Evolutionary conservation across 2,329 filamentous ascomycete genomes (phyloP), one percentile per base, ranked within the genome.

Genomic region (Talaromyces albobiverticillius): DNA sequence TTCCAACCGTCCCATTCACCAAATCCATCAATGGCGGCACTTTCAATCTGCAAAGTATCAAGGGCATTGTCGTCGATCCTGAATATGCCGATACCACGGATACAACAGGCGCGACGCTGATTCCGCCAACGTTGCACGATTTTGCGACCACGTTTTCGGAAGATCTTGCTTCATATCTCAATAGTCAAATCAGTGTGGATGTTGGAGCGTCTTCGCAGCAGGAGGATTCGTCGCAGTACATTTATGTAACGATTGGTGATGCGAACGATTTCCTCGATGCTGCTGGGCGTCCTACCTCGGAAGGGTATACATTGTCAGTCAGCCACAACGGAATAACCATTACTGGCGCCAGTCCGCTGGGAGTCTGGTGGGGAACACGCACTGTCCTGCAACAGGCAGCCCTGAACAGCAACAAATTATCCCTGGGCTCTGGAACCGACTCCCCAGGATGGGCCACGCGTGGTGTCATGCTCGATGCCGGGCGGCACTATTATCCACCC

Each of bases 291-390:
- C 62, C 61, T 34, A 81, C 78, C 0, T 72, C 76, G 0, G 79
- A 83, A 61, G 78, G 74, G 7, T 81, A 83, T 62, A 66, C 67
- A 3, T 65, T 83, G 10, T 66, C 70, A 10, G 66, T 81, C 3
- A 69, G 67, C 14, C n/a, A n/a, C n/a, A n/a, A n/a, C 10, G 72
- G 75, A 3, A 66, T 82, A 32, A 68, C 66, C 20, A 76, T 83
- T 55, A 70, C 70, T 4, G 80, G 79, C 3, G 77, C 79, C 9
- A 79, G 77, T 60, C 74, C 79, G 0, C 66, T 82, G 1, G 80
- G 80, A 5, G 74, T 69, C 7, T 82, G 78, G 77, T 82, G 80
- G 80, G 80, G 73, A 34, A 82, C 79, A 0, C 70, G 80, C 31
- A 76, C 79, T 2, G 57, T 83, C 25, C 59, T 82, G n/a, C 80